Percentiles rank a stretch among this genome's conserved stretches.
Evolutionary conservation across 2,329 filamentous ascomycete species (phyloP).

Genomic region (Eurotiales sp.): DNA sequence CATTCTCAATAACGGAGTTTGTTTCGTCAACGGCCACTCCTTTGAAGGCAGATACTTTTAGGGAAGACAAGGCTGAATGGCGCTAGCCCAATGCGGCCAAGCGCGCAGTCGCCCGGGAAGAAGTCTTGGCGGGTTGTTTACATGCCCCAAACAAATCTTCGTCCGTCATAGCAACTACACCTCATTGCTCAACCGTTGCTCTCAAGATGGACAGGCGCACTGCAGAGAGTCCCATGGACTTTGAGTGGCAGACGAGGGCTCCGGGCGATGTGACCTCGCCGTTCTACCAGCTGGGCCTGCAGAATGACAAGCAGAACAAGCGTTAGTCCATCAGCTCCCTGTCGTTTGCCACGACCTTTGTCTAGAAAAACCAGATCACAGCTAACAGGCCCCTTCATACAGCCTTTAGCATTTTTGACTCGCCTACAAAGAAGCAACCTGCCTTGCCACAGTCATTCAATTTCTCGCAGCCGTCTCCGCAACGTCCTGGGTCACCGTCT

Average conservation of each 20-base stretch:
- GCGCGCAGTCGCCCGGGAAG: slow-evolving; percentile 5
- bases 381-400: slow-evolving; percentile 25
- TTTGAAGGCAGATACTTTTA: too few relatives aligned
- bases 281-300: slow-evolving; percentile 45
- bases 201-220: slow-evolving; percentile 37
- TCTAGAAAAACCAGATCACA: slow-evolving; percentile 21
- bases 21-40: too few relatives aligned
- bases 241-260: slow-evolving; percentile 45
- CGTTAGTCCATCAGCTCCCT: slow-evolving; percentile 30
- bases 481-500: slow-evolving; percentile 26
- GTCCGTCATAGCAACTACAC: slow-evolving; percentile 12
- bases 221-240: slow-evolving; percentile 49
- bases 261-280: slow-evolving; percentile 45
- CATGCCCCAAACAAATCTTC: slow-evolving; percentile 9
- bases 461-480: slow-evolving; percentile 40
- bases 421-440: slow-evolving; percentile 49
- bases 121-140: too few relatives aligned
- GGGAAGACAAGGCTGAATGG: neutral
- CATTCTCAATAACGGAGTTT: too few relatives aligned
- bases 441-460: slow-evolving; percentile 47
- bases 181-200: too few relatives aligned
- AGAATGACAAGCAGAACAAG: slow-evolving; percentile 41
- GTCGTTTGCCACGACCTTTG: neutral
- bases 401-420: slow-evolving; percentile 34
- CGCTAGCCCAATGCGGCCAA: neutral